These are phyloP conservation scores for Colletotrichum noveboracense DNA, from an alignment of 2,329 filamentous ascomycete genomes.

Conservation along the genomic window DNA sequence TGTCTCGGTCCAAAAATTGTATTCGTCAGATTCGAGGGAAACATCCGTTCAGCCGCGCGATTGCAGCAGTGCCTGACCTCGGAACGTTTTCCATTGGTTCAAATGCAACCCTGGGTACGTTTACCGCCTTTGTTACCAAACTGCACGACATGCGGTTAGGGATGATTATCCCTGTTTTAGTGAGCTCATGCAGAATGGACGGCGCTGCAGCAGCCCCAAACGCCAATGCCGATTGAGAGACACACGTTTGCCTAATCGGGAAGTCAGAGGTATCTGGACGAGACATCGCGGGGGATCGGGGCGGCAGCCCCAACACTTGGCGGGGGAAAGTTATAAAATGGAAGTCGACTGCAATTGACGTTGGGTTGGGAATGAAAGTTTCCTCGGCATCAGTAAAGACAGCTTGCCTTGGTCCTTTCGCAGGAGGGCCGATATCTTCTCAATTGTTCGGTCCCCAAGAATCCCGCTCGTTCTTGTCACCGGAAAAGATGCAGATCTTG, in stretches of 20 bases:
- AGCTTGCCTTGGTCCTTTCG: fast-evolving
- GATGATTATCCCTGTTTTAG: neutral
- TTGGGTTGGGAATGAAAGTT: fast-evolving
- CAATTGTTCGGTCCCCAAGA: neutral
- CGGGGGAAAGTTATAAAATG: neutral
- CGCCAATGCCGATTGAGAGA: neutral
- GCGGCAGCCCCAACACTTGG: neutral
- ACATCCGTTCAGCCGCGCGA: neutral
- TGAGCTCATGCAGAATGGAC: neutral
- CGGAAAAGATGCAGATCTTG: neutral
- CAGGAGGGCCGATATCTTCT: neutral
- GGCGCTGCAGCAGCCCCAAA: neutral
- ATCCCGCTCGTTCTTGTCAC: neutral
- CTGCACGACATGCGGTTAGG: neutral
- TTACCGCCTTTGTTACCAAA: neutral
- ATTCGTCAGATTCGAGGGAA: fast-evolving
- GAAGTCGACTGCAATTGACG: neutral
- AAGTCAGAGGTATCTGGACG: neutral
- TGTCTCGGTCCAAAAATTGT: too few species aligned
- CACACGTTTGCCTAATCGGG: neutral
- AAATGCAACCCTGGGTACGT: neutral
- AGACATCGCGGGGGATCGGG: neutral
- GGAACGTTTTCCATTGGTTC: neutral
- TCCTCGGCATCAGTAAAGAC: neutral
- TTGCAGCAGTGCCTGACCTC: neutral